Evolutionary conservation across 2,329 filamentous ascomycete genomes (phyloP).

Genomic region (Aureobasidium vineae): DNA sequence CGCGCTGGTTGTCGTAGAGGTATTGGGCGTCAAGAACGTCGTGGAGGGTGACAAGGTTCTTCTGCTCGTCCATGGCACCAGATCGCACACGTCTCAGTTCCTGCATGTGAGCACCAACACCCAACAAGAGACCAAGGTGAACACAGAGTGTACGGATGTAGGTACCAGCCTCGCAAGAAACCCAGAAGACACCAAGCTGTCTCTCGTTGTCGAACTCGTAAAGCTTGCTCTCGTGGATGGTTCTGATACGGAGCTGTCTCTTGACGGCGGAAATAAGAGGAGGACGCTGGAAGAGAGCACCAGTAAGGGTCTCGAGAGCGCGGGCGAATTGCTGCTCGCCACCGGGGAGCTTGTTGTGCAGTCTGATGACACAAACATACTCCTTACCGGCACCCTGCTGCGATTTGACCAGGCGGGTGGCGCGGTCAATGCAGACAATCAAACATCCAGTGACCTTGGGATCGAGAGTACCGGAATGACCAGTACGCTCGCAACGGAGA

Average conservation of each 20-base stretch:
- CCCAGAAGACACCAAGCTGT: constrained; percentile 98
- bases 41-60: constrained; percentile 88
- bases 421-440: constrained; percentile 94
- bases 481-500: constrained; percentile 91
- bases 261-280: constrained; percentile 98
- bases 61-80: constrained; percentile 91
- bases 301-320: constrained; percentile 92
- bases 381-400: constrained; percentile 99
- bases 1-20: constrained; percentile 91
- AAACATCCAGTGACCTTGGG: constrained; percentile 96
- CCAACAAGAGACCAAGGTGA: constrained; percentile 72
- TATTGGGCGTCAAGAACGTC: constrained; percentile 95
- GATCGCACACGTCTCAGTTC: constrained; percentile 90
- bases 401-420: constrained; percentile 95
- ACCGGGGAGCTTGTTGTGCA: constrained; percentile 93
- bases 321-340: constrained; percentile 90
- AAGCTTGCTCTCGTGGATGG: constrained; percentile 95
- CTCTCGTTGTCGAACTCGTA: constrained; percentile 97
- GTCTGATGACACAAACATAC: constrained; percentile 91
- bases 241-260: constrained; percentile 96
- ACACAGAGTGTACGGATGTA: constrained; percentile 99
- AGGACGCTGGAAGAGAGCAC: constrained; percentile 94
- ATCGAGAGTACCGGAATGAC: constrained; percentile 96
- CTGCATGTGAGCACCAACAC: constrained; percentile 97
- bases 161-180: constrained; percentile 96